Evolutionary conservation across 202 grass and related monocot genomes (phyloP).

Genomic region (Dendrocalamus latiflorus): DNA sequence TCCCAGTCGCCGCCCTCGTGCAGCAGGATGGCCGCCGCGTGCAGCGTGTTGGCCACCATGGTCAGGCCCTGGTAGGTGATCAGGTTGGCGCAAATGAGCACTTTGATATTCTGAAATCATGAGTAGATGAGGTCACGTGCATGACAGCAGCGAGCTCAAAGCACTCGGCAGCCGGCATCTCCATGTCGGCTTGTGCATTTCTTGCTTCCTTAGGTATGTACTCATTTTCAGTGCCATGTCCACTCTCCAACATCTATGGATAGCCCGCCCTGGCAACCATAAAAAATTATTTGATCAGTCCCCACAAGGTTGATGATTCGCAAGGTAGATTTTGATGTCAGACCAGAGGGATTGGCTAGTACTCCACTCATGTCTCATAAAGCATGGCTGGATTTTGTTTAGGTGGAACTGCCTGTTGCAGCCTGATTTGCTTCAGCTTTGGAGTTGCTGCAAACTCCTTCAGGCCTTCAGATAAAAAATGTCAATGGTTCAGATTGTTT

Average conservation of each 20-base stretch:
- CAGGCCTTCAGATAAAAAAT: neutral
- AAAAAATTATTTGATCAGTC: neutral
- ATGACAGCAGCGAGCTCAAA: fast-evolving
- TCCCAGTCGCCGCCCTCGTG: too few relatives aligned
- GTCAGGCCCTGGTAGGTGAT: too few relatives aligned
- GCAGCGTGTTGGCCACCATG: too few relatives aligned
- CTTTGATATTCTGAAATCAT: too few relatives aligned
- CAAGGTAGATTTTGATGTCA: neutral
- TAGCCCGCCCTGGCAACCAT: neutral
- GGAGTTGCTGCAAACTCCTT: neutral
- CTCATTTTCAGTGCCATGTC: neutral
- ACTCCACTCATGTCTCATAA: neutral
- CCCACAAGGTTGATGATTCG: neutral
- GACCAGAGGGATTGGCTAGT: neutral
- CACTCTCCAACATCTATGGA: neutral
- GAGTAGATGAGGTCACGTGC: too few relatives aligned
- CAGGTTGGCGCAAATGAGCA: too few relatives aligned
- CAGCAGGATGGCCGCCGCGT: too few relatives aligned
- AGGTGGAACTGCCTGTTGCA: neutral
- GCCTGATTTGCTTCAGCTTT: neutral
- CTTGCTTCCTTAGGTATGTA: neutral
- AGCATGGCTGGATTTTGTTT: neutral
- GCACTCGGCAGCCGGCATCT: too few relatives aligned
- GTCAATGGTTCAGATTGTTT: neutral
- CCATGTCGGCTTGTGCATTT: neutral